phyloP scores from a whole-genome alignment of 176 grass and related monocot genomes.

The Bothriochloa decipiens region DNA sequence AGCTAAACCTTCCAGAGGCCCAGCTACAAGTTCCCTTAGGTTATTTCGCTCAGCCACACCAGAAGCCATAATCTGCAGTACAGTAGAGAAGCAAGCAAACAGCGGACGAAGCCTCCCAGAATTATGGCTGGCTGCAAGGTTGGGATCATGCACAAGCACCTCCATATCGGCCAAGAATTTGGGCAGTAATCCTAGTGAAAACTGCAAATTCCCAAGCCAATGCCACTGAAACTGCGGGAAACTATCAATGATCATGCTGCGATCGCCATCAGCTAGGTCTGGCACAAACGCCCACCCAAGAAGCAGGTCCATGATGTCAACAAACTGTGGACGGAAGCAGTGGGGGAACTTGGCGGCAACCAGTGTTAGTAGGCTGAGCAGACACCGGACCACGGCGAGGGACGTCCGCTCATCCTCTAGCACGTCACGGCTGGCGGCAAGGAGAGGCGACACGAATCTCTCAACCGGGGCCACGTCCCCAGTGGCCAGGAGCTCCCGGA shows the following conservation, averaged over 20 bases:
- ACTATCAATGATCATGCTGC: slow-evolving; percentile 79
- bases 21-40: slow-evolving; percentile 63
- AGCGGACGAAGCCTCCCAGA: slow-evolving; percentile 66
- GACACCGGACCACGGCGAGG: slow-evolving; percentile 66
- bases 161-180: slow-evolving; percentile 98
- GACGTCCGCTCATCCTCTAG: slow-evolving; percentile 94
- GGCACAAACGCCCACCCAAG: slow-evolving; percentile 90
- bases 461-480: slow-evolving; percentile 66
- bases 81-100: slow-evolving; percentile 90
- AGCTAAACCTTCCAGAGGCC: slow-evolving; percentile 71
- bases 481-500: slow-evolving; percentile 68
- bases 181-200: slow-evolving; percentile 74
- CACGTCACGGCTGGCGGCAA: slow-evolving; percentile 76
- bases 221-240: slow-evolving; percentile 91
- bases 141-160: slow-evolving; percentile 69
- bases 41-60: slow-evolving; percentile 63
- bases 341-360: slow-evolving; percentile 77
- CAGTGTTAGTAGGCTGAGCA: slow-evolving; percentile 79
- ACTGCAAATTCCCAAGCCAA: slow-evolving; percentile 88
- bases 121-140: slow-evolving; percentile 53
- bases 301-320: slow-evolving; percentile 86
- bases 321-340: slow-evolving; percentile 85
- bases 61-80: slow-evolving; percentile 82
- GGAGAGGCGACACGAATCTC: slow-evolving; percentile 74
- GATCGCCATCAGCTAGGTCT: slow-evolving; percentile 72